A percentile compares a stretch with the other conserved stretches of the same genome.
These are phyloP conservation scores for Emmonsiellopsis sp. DNA, from an alignment of 2,329 filamentous ascomycete species.

Conservation along the genomic window DNA sequence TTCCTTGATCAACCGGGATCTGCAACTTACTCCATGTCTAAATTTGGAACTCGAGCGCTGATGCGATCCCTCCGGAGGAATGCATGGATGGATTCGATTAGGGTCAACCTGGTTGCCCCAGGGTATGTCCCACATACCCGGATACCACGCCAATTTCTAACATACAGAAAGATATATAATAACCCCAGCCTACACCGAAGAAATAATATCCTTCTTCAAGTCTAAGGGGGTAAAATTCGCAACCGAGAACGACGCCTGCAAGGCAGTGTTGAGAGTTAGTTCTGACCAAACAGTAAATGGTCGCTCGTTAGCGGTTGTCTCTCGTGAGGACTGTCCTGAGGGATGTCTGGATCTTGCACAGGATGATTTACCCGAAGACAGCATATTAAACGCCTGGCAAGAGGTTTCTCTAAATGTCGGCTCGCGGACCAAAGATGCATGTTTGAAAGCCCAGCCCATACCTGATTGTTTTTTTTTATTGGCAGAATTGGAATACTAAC, in stretches of 20 bases:
- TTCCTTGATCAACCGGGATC: constrained; percentile 25
- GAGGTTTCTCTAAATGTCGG: constrained; percentile 52
- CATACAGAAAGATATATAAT: constrained; percentile 2
- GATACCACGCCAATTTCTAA: not conserved
- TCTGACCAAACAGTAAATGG: constrained; percentile 21
- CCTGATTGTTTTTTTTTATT: too few species aligned
- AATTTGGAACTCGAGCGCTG: constrained; percentile 31
- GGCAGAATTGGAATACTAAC: too few species aligned
- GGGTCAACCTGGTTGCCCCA: constrained; percentile 30
- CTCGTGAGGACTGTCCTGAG: constrained; percentile 20
- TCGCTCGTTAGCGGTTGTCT: constrained; percentile 26
- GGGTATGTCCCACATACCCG: constrained; percentile 27
- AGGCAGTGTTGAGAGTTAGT: constrained; percentile 20
- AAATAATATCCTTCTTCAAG: constrained; percentile 31
- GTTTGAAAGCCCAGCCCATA: too few species aligned
- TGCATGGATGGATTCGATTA: constrained; percentile 19
- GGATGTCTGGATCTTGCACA: constrained; percentile 28
- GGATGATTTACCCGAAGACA: constrained; percentile 25
- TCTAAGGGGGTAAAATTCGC: constrained; percentile 22
- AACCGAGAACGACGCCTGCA: constrained; percentile 32
- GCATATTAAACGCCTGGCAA: constrained; percentile 43
- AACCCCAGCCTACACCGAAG: constrained; percentile 1
- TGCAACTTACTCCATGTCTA: constrained; percentile 28
- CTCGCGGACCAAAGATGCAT: constrained; percentile 2
- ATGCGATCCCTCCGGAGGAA: constrained; percentile 28